phyloP scores from a whole-genome alignment of 2,329 filamentous ascomycete species.

The Madurella mycetomatis region DNA sequence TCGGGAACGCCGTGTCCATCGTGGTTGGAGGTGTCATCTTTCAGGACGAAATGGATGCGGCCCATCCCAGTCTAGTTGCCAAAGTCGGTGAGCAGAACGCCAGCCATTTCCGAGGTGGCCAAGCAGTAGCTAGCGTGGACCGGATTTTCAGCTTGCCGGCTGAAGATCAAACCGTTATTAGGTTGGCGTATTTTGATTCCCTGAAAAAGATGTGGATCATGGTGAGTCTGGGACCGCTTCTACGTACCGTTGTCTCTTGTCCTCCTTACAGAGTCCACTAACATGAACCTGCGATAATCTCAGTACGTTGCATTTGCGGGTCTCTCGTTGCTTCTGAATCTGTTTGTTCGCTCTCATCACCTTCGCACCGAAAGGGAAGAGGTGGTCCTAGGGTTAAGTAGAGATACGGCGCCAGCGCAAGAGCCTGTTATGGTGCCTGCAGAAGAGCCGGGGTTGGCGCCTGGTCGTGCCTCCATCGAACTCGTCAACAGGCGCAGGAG shows the following conservation, averaged over 20 bases:
- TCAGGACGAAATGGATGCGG: constrained; percentile 61
- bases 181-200: constrained; percentile 13
- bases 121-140: constrained; percentile 47
- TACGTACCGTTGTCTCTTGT: neutral
- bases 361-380: constrained; percentile 11
- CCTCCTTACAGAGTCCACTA: neutral
- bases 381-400: constrained; percentile 10
- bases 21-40: constrained; percentile 76
- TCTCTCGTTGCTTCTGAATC: constrained; percentile 2
- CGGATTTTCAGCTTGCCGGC: constrained; percentile 43
- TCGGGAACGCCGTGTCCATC: constrained; percentile 63
- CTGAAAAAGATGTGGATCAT: constrained; percentile 14
- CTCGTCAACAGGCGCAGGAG: constrained; percentile 1
- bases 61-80: constrained; percentile 42
- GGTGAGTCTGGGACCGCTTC: neutral
- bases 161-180: constrained; percentile 34
- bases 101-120: constrained; percentile 44
- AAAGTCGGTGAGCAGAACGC: constrained; percentile 43
- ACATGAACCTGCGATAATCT: neutral
- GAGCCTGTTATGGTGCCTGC: no score
- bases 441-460: neutral
- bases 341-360: constrained; percentile 9
- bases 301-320: constrained; percentile 14
- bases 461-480: neutral
- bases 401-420: neutral